These are phyloP conservation scores for Trichoderma polysporum DNA, from an alignment of 2,329 filamentous ascomycete species.

Conservation along the genomic window DNA sequence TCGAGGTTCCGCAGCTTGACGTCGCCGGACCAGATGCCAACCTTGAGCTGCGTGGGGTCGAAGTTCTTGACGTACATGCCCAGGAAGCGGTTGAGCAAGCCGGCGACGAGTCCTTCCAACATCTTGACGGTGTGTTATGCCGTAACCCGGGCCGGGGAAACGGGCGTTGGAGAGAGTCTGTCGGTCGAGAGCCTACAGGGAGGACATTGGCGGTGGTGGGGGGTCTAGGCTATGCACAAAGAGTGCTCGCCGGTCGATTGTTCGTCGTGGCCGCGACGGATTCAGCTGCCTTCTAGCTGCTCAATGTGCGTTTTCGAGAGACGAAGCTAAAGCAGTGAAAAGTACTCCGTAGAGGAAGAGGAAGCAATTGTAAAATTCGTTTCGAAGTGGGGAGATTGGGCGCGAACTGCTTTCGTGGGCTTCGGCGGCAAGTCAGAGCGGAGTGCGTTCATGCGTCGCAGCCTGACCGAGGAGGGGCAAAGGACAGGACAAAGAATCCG, in stretches of 20 bases:
- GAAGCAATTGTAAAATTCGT: neutral
- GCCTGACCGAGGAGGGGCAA: slow-evolving; percentile 15
- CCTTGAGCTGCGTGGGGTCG: slow-evolving; percentile 94
- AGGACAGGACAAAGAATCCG: neutral
- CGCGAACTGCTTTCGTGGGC: slow-evolving; percentile 3
- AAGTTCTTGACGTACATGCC: slow-evolving; percentile 99
- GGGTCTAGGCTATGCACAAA: neutral
- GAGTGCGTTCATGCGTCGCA: slow-evolving; percentile 15
- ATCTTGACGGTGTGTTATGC: slow-evolving; percentile 63
- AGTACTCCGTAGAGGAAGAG: neutral
- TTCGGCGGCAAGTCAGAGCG: neutral
- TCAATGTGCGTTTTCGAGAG: neutral
- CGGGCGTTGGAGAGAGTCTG: slow-evolving; percentile 21
- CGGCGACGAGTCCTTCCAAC: slow-evolving; percentile 96
- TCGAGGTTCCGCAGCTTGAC: slow-evolving; percentile 93
- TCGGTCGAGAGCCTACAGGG: slow-evolving; percentile 19
- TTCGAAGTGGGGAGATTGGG: slow-evolving; percentile 19
- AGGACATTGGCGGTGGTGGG: slow-evolving; percentile 25
- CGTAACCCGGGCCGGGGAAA: slow-evolving; percentile 68
- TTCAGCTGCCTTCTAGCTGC: neutral
- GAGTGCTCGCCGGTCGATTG: slow-evolving; percentile 16
- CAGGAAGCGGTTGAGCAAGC: slow-evolving; percentile 97
- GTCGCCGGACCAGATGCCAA: slow-evolving; percentile 98
- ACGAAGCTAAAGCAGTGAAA: neutral
- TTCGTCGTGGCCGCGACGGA: neutral